A percentile compares a stretch with the other conserved stretches of the same genome.
Conservation (phyloP, 768 basidiomycete species). For the Podaxis pistillaris region DNA sequence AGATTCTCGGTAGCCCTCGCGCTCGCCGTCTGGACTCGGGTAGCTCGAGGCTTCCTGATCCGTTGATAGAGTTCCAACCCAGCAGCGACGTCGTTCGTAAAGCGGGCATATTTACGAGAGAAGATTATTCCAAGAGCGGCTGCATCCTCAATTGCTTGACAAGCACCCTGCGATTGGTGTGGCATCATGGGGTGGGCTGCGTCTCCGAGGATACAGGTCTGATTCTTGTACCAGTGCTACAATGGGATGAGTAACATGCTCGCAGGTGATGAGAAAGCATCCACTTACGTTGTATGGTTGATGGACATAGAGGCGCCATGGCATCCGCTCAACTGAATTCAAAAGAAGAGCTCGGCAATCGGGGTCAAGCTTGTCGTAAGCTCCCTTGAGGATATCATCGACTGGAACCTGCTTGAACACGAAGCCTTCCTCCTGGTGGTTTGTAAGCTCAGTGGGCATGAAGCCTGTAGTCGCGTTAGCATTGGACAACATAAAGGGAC, state of each 20-base stretch:
- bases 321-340: slow-evolving; percentile 31
- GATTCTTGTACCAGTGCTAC: slow-evolving; percentile 26
- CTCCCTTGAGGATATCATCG: slow-evolving; percentile 25
- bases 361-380: slow-evolving; percentile 30
- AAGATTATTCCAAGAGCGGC: slow-evolving; percentile 31
- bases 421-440: slow-evolving; percentile 32
- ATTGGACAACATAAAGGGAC: not conserved
- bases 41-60: slow-evolving; percentile 29
- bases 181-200: slow-evolving; percentile 31
- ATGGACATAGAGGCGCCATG: slow-evolving; percentile 33
- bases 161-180: slow-evolving; percentile 30
- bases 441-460: slow-evolving; percentile 33
- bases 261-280: not conserved
- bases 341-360: slow-evolving; percentile 27
- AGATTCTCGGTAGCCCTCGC: slow-evolving; percentile 29
- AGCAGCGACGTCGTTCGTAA: slow-evolving; percentile 22
- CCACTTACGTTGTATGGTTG: slow-evolving; percentile 27
- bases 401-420: slow-evolving; percentile 29
- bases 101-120: slow-evolving; percentile 24
- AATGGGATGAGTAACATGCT: not conserved
- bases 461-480: slow-evolving; percentile 21
- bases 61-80: slow-evolving; percentile 27
- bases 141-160: slow-evolving; percentile 32
- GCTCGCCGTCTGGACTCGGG: slow-evolving; percentile 27
- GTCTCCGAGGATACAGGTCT: slow-evolving; percentile 28